Base-by-base conservation (phyloP, 1,284 basidiomycete genomes). In the Mycena sp. region DNA sequence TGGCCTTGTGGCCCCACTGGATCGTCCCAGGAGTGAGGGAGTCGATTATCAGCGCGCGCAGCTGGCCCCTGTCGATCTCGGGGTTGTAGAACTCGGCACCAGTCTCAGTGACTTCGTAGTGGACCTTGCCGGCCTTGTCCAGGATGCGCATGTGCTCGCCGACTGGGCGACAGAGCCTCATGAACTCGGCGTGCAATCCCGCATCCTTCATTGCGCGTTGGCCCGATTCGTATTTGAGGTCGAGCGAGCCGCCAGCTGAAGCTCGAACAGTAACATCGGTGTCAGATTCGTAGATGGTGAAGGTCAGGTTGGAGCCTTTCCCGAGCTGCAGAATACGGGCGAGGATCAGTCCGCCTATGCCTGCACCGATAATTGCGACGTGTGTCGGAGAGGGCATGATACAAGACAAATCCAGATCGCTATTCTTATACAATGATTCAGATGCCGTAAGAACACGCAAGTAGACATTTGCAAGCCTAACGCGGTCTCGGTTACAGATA, bases 191-290 rank as follows among this genome's bases (percentile, higher is more conserved):
- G 41, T 58, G 55, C 0, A 68, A 52, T 12, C 60, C 63, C 0
- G 66, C 66, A 9, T 54, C 59, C 14, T 38, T 19, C 49, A 65
- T 45, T 6, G 60, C 64, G 12, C 59, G 52, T 43, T 61, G 63
- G 23, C 66, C 66, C 0, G 48, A 40, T 23, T 68, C 63, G 43
- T 64, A 63, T 44, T 65, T 64, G 43, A 68, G 50, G 32, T 68
- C 64, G 25, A 68, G 41, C 9, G 59, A 58, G 2, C 66, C 66
- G 14, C 64, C 66, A 9, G 35, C 9, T 3, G 54, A 28, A 17
- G 54, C 55, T 17, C 49, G 61, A 28, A 43, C 23, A 40, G 48
- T 29, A 25, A 30, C 21, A 32, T 63, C 55, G 48, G 40, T 32
- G n/a, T 61, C 59, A n/a, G 61, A 51, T 41, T 63, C 61, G 43